phyloP scores from a whole-genome alignment of 345 rosid genomes.

The Toxicodendron radicans region DNA sequence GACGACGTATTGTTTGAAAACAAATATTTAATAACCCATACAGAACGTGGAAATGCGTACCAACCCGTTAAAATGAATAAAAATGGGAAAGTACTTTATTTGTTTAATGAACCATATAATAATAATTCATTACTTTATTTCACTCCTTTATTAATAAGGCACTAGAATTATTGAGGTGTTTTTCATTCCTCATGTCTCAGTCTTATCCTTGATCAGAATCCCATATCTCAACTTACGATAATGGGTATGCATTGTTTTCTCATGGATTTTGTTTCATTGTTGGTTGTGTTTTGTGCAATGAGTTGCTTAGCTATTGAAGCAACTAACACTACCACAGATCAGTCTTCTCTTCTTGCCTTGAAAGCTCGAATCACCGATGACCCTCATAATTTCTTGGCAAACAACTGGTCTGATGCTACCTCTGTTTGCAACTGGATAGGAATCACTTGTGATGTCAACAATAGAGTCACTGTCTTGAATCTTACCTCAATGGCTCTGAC shows the following conservation, averaged over 20 bases:
- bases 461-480: conserved; percentile 18
- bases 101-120: neutral
- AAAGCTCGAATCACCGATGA: conserved; percentile 15
- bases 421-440: conserved; percentile 32
- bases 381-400: conserved; percentile 11
- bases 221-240: neutral
- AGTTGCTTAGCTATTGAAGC: neutral
- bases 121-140: neutral
- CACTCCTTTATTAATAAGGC: neutral
- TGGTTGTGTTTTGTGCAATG: neutral
- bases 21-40: too few species aligned
- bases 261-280: neutral
- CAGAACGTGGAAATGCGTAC: too few species aligned
- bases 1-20: too few species aligned
- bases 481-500: conserved; percentile 19
- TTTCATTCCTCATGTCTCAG: neutral
- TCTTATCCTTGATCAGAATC: too few species aligned
- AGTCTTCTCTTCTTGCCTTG: conserved; percentile 10
- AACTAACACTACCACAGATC: neutral
- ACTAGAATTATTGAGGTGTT: too few species aligned
- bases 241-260: neutral
- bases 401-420: conserved; percentile 17
- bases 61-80: too few species aligned
- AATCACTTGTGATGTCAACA: conserved; percentile 16
- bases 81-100: too few species aligned